Conservation (phyloP, 2,329 filamentous ascomycete genomes). For the Hypoxylon sp. region DNA sequence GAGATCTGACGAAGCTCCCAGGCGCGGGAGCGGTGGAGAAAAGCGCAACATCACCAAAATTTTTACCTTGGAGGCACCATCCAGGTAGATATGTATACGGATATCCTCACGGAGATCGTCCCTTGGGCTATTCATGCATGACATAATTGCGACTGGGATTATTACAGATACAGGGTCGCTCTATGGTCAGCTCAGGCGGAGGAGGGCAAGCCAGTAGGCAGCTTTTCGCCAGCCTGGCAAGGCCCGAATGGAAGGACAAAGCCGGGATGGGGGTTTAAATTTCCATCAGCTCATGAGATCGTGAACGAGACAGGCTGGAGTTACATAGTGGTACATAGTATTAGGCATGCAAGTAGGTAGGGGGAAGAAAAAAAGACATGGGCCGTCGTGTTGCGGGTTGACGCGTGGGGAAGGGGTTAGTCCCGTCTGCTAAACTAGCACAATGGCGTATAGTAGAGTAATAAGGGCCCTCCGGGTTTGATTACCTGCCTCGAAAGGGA, state of each 20-base stretch:
- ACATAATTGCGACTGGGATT: constrained; percentile 60
- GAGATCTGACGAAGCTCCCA: constrained; percentile 44
- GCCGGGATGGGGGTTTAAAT: constrained; percentile 34
- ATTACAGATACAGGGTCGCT: constrained; percentile 39
- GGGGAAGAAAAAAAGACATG: constrained; percentile 36
- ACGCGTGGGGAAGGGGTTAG: constrained; percentile 41
- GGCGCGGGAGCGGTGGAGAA: constrained; percentile 48
- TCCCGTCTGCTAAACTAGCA: constrained; percentile 38
- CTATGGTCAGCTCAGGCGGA: constrained; percentile 42
- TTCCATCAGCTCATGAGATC: constrained; percentile 41
- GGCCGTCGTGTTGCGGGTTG: constrained; percentile 40
- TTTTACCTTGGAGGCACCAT: constrained; percentile 39
- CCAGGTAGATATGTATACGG: constrained; percentile 47
- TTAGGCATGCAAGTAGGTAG: constrained; percentile 37
- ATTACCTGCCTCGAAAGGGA: constrained; percentile 47
- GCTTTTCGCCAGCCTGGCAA: constrained; percentile 41
- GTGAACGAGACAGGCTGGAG: constrained; percentile 28
- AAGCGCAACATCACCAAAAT: constrained; percentile 45
- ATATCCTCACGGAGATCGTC: constrained; percentile 53
- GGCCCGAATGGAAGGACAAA: constrained; percentile 37
- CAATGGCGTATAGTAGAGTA: constrained; percentile 36
- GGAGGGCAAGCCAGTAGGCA: constrained; percentile 30
- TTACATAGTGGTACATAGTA: constrained; percentile 32
- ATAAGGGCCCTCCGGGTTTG: constrained; percentile 37
- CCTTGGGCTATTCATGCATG: constrained; percentile 59